Evolutionary conservation across 306 rosid species (phyloP).

Genomic region (Glycine tomentella): DNA sequence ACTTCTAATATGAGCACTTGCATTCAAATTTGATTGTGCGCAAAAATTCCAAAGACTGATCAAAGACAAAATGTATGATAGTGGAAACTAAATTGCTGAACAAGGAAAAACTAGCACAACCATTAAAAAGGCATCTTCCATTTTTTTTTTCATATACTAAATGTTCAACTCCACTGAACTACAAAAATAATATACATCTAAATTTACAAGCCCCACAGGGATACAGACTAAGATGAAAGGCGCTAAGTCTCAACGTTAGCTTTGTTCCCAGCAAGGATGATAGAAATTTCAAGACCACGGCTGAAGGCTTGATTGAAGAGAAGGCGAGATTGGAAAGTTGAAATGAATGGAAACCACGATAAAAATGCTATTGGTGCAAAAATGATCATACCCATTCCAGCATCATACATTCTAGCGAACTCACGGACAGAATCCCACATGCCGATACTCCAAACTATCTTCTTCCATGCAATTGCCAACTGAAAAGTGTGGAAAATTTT

Average conservation of each 20-base stretch:
- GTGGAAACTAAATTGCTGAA: conserved; percentile 7
- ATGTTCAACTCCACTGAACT: conserved; percentile 43
- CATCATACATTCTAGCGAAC: conserved; percentile 94
- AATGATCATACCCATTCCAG: conserved; percentile 93
- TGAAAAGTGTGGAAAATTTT: conserved; percentile 49
- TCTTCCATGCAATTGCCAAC: conserved; percentile 92
- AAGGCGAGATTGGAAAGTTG: conserved; percentile 97
- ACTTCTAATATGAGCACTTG: conserved; percentile 12
- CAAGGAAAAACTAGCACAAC: conserved; percentile 17
- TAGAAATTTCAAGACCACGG: conserved; percentile 95
- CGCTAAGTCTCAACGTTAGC: conserved; percentile 74
- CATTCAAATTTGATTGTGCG: background rate
- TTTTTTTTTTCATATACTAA: conserved; percentile 3
- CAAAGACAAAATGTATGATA: background rate
- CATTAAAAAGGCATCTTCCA: background rate
- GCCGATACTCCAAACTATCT: conserved; percentile 65
- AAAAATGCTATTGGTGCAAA: conserved; percentile 78
- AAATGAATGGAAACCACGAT: conserved; percentile 96
- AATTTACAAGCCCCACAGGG: conserved; percentile 40
- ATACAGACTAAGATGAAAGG: background rate
- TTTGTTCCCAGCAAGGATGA: conserved; percentile 97
- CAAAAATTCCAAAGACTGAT: background rate
- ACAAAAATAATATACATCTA: conserved; percentile 42
- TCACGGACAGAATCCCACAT: conserved; percentile 95
- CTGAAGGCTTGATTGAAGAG: conserved; percentile 98